Percentiles rank a stretch among this genome's conserved stretches.
Evolutionary conservation across 2,329 filamentous ascomycete genomes (phyloP).

Genomic region (Blastomyces emzantsi): DNA sequence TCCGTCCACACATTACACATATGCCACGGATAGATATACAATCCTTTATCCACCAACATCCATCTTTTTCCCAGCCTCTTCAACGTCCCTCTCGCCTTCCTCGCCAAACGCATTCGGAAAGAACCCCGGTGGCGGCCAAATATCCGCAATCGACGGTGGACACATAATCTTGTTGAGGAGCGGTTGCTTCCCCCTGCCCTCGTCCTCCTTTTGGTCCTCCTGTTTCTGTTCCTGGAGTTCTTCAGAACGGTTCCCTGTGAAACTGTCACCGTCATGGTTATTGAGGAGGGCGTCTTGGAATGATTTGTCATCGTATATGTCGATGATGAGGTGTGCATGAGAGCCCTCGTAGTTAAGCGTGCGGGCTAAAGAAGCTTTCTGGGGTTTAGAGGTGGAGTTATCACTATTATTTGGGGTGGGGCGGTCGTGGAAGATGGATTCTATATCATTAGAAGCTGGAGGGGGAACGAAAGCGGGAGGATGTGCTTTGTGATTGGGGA

Average conservation of each 20-base stretch:
- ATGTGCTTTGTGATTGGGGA: neutral
- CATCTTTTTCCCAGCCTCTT: slow-evolving; percentile 13
- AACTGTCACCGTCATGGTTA: neutral
- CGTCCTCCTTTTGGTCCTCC: neutral
- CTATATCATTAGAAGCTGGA: slow-evolving; percentile 26
- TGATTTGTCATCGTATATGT: neutral
- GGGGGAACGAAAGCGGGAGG: slow-evolving; percentile 1
- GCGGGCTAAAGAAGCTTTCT: neutral
- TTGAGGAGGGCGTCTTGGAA: neutral
- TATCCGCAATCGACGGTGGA: slow-evolving; percentile 34
- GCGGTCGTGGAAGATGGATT: slow-evolving; percentile 39
- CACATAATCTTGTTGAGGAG: slow-evolving; percentile 26
- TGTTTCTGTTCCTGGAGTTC: neutral
- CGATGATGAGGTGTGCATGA: neutral
- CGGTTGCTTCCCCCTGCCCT: neutral
- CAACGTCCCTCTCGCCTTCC: neutral
- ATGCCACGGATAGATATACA: neutral
- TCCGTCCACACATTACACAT: neutral
- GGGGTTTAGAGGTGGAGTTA: slow-evolving; percentile 13
- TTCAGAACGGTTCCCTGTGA: too few species aligned
- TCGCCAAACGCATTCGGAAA: slow-evolving; percentile 35
- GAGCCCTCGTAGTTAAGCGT: neutral
- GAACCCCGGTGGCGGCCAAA: slow-evolving; percentile 37
- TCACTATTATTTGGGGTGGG: slow-evolving; percentile 39
- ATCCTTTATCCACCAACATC: neutral